Base-by-base conservation (phyloP, 1,284 basidiomycete species). In the Pseudozyma tsukubaensis region DNA sequence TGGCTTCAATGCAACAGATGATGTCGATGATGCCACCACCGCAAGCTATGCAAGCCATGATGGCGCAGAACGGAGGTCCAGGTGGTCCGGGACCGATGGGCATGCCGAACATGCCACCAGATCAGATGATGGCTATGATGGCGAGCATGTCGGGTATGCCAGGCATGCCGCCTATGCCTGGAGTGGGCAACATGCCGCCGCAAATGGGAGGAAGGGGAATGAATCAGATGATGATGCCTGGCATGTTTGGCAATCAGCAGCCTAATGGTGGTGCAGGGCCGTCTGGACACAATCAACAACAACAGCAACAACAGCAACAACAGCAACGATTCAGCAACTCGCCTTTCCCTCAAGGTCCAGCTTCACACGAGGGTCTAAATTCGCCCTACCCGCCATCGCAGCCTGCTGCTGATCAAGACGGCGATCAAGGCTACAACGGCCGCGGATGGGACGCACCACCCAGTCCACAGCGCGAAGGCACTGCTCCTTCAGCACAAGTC, bases 101-200 rank as follows among this genome's bases (percentile, higher is more conserved):
- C 6, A 76, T 81, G 77, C 77, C 72, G 6, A 39, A 56, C 3
- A 78, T 78, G 78, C 63, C 73, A 18, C 61, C 72, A 6, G 73
- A 74, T 35, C 78, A 79, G 51, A 75, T 76, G 76, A 81, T 81
- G 79, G 72, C 71, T 32, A 80, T 81, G 78, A 77, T 79, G 73
- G 77, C 68, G 12, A 68, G 71, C 48, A 77, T 77, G 70, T 58
- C 68, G 0, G 66, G 69, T 4, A 68, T 71, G 65, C 60, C 66
- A 3, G 59, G 52, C 0, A 73, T 74, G 67, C 68, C 72, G 4
- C 49, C 50, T 1, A 72, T 77, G 76, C 66, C 65, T 1, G 49
- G 49, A 13, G 61, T 62, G 64, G 39, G 21, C 35, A 55, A 55
- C n/a, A 64, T 66, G 64, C 64, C 52, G n/a, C 32, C 53, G 10